phyloP scores from a whole-genome alignment of 2,329 filamentous ascomycete genomes.

The Trichophyton schoenleinii region DNA sequence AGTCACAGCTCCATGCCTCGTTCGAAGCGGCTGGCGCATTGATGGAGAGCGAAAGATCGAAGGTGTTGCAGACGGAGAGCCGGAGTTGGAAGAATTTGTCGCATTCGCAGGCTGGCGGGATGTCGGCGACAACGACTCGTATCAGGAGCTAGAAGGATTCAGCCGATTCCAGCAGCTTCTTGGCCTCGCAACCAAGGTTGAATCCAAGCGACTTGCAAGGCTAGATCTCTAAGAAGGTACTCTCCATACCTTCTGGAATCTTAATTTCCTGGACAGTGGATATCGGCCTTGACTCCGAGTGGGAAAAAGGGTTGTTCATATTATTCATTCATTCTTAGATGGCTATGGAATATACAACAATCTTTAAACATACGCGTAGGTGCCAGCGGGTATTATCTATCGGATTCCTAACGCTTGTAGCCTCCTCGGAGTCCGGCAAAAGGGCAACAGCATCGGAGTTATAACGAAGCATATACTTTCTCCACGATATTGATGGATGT shows the following conservation, averaged over 20 bases:
- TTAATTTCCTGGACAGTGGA: no score
- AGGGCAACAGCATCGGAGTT: constrained; percentile 7
- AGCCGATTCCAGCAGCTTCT: constrained; percentile 18
- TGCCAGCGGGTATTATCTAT: no score
- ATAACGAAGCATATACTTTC: constrained; percentile 10
- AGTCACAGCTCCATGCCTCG: constrained; percentile 13
- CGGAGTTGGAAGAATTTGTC: constrained; percentile 30
- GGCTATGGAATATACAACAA: no score
- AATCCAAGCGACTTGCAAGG: constrained; percentile 15
- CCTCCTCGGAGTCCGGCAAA: no score
- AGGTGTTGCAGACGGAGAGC: neutral
- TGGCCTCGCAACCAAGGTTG: constrained; percentile 16
- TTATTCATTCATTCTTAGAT: no score
- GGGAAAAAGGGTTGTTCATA: no score
- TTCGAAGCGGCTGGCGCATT: constrained; percentile 30
- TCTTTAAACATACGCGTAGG: no score
- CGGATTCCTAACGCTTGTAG: no score
- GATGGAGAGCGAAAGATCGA: constrained; percentile 20
- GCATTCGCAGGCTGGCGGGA: constrained; percentile 30
- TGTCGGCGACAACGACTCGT: constrained; percentile 25
- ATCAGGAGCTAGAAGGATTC: constrained; percentile 24
- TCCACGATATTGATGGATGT: constrained; percentile 14
- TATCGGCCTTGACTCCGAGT: no score
- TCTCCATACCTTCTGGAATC: no score
- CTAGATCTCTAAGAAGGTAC: neutral